Conservation (phyloP, 495 filamentous ascomycete species). For the Parmelia sp. region DNA sequence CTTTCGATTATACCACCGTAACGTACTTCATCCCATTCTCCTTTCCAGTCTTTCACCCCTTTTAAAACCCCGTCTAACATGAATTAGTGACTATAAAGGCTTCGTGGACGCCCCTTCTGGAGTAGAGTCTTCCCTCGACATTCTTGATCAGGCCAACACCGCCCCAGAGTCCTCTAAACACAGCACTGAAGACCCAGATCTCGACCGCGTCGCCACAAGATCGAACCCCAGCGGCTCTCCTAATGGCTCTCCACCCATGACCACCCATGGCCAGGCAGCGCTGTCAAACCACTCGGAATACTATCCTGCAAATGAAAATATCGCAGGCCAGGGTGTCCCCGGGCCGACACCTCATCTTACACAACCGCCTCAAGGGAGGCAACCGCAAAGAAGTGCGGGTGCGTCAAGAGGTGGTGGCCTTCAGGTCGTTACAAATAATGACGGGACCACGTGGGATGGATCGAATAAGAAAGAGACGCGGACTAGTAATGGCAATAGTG, state of each 20-base stretch:
- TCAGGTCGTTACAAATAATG: constrained; percentile 83
- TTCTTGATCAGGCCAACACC: constrained; percentile 20
- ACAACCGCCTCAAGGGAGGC: constrained; percentile 25
- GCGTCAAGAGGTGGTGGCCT: constrained; percentile 76
- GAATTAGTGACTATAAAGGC: constrained; percentile 26
- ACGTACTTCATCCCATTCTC: constrained; percentile 55
- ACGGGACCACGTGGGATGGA: constrained; percentile 82
- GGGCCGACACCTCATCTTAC: constrained; percentile 5
- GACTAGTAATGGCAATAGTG: constrained; percentile 50
- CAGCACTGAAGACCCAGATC: constrained; percentile 23
- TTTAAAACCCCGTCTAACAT: neutral
- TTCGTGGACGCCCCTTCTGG: constrained; percentile 19
- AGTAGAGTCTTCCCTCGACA: constrained; percentile 20
- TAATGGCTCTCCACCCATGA: constrained; percentile 22
- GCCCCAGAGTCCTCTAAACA: constrained; percentile 23
- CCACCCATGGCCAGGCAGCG: constrained; percentile 9
- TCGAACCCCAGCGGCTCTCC: constrained; percentile 17
- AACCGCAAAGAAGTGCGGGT: constrained; percentile 42
- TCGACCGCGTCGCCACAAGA: constrained; percentile 8
- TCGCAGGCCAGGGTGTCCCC: neutral
- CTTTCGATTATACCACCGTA: constrained; percentile 86
- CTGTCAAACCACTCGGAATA: constrained; percentile 26
- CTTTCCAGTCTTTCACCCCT: neutral
- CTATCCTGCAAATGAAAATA: constrained; percentile 21
- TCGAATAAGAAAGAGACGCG: constrained; percentile 54